Conservation (phyloP, 257 asterid genomes). For the Voacanga thouarsii region DNA sequence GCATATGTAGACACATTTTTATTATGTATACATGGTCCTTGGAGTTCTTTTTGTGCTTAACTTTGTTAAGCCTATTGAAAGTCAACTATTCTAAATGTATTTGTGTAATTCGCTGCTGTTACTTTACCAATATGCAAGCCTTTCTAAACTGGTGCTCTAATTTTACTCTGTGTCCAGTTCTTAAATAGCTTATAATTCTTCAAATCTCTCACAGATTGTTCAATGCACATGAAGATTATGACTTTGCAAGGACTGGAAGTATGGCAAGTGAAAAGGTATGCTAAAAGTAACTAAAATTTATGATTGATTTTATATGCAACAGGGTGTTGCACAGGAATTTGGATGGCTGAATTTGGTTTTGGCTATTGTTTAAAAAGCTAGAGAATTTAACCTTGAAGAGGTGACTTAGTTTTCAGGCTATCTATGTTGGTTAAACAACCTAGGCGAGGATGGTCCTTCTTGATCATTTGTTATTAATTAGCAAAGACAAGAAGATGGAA, state of each 20-base stretch:
- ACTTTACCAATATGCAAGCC: neutral
- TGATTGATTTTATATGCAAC: neutral
- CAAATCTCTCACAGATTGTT: slow-evolving; percentile 49
- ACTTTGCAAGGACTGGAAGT: slow-evolving; percentile 90
- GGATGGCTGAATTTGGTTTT: neutral
- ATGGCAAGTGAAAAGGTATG: slow-evolving; percentile 73
- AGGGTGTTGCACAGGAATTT: neutral
- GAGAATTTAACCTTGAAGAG: neutral
- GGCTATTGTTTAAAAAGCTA: neutral
- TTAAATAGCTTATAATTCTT: neutral
- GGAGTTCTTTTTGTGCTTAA: neutral
- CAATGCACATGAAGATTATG: slow-evolving; percentile 69
- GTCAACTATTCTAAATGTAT: neutral
- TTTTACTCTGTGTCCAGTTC: neutral
- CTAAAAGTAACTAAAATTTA: neutral
- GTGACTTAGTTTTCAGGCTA: neutral
- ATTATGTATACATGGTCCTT: neutral
- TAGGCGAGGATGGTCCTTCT: no score
- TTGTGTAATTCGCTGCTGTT: neutral
- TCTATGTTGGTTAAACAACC: no score
- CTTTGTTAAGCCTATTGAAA: neutral
- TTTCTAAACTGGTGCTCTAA: neutral
- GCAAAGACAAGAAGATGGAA: no score
- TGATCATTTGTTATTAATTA: no score
- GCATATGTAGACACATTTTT: neutral